phyloP scores from a whole-genome alignment of 257 asterid genomes.

The Vinca minor region DNA sequence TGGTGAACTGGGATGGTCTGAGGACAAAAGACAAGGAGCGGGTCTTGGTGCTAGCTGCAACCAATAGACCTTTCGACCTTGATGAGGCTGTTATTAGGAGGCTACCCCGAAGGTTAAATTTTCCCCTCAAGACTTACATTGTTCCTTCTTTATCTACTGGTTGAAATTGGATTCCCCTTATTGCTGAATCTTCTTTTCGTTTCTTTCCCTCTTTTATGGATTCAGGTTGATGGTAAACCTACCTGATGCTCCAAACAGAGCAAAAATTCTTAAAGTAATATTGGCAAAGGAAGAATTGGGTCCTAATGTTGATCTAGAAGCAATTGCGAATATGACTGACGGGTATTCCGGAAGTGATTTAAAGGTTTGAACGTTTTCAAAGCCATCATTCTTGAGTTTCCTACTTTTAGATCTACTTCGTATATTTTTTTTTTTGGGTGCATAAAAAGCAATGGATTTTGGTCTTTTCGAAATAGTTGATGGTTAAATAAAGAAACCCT shows the following conservation, averaged over 20 bases:
- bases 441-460: background rate
- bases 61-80: conserved; percentile 90
- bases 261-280: conserved; percentile 58
- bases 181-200: background rate
- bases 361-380: conserved; percentile 49
- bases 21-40: conserved; percentile 93
- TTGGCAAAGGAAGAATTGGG: conserved; percentile 67
- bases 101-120: conserved; percentile 74
- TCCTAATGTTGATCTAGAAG: conserved; percentile 54
- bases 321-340: conserved; percentile 77
- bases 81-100: conserved; percentile 96
- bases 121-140: too few relatives aligned
- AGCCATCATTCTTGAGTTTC: background rate
- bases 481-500: background rate
- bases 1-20: conserved; percentile 94
- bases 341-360: conserved; percentile 95
- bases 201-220: conserved; percentile 7
- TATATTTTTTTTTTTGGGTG: background rate
- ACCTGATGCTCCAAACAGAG: conserved; percentile 72
- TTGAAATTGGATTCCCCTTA: background rate
- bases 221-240: conserved; percentile 86
- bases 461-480: background rate
- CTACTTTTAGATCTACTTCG: background rate
- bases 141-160: background rate
- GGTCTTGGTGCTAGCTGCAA: conserved; percentile 86